phyloP scores from a whole-genome alignment of 2,329 filamentous ascomycete genomes.

The Ophiostoma ips region DNA sequence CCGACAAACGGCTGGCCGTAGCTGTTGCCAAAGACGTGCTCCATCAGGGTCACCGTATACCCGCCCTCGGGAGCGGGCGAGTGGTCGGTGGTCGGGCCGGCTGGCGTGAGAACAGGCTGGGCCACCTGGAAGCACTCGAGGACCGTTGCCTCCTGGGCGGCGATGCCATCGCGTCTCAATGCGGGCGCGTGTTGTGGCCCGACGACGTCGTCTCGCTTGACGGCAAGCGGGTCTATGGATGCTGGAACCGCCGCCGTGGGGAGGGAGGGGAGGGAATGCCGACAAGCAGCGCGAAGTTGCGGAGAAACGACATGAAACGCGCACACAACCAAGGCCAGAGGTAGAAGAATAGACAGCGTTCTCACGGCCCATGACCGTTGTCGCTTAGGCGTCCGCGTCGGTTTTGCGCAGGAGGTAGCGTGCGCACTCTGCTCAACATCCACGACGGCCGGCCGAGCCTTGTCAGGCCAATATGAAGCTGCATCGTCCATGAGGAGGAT shows the following conservation, averaged over 20 bases:
- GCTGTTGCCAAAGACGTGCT: conserved; percentile 56
- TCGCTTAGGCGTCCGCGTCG: neutral
- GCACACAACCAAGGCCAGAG: neutral
- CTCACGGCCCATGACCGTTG: neutral
- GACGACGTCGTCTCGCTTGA: neutral
- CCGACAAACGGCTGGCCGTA: conserved; percentile 63
- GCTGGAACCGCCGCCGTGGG: no score
- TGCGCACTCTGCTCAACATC: neutral
- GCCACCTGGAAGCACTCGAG: conserved; percentile 57
- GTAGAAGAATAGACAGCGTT: neutral
- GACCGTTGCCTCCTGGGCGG: conserved; percentile 14
- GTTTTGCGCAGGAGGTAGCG: neutral
- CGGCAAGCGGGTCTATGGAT: neutral
- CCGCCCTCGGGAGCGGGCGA: conserved; percentile 11
- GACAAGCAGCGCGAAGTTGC: neutral
- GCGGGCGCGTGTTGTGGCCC: neutral
- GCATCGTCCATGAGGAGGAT: neutral
- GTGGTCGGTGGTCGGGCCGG: conserved; percentile 21
- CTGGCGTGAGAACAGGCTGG: conserved; percentile 45
- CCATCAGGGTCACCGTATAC: conserved; percentile 49
- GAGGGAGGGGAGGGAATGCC: no score
- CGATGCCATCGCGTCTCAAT: neutral
- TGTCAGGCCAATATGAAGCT: neutral
- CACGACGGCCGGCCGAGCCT: neutral
- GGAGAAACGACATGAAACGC: neutral